Evolutionary conservation across 495 filamentous ascomycete genomes (phyloP), one percentile per base, ranked within the genome.

Genomic region (Ascodesmis nigricans): DNA sequence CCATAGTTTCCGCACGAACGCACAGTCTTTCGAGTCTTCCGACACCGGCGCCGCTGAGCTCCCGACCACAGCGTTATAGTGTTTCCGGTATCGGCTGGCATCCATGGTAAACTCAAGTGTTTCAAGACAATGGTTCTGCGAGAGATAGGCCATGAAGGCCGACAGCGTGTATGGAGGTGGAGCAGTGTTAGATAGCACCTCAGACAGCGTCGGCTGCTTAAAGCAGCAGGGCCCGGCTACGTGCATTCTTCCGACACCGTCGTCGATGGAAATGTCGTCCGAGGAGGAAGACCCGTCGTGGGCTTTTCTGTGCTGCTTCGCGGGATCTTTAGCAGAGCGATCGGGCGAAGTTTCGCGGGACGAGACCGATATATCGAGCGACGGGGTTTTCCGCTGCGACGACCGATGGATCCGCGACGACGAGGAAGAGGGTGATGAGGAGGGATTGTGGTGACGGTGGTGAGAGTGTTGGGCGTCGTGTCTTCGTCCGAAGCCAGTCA

Each of bases 101-200:
- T 93, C 87, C 66, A 93, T 67, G 27, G 87, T 92, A 58, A 99
- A 99, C 49, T 99, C 90, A 29, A 99, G 58, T 4, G 80, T 99
- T 55, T 99, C 90, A 27, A 95, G 58, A 49, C 90, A 99, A 55
- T 95, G 90, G 43, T 95, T 95, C 46, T 92, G 83, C 1, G 90
- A 93, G 16, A 95, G 67, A 51, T 87, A 99, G 33, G 84, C 87
- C 67, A 79, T 95, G 57, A 99, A 95, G 15, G 90, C 87, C 43
- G 69, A 69, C 11, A 95, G 65, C 2, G 83, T 93, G 63, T 83
- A 95, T 44, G 90, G 90, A 24, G 80, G 72, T 0, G 79, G 75
- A 34, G 90, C 77, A 15, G 68, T 69, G 50, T 92, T 82, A 24
- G 77, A 70, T 28, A 99, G 65, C 9, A 99, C 81, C 42, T 95